A percentile compares a stretch with the other conserved stretches of the same genome.
Conservation (phyloP, 1,139 yeast species). For the Yueomyces sp. region DNA sequence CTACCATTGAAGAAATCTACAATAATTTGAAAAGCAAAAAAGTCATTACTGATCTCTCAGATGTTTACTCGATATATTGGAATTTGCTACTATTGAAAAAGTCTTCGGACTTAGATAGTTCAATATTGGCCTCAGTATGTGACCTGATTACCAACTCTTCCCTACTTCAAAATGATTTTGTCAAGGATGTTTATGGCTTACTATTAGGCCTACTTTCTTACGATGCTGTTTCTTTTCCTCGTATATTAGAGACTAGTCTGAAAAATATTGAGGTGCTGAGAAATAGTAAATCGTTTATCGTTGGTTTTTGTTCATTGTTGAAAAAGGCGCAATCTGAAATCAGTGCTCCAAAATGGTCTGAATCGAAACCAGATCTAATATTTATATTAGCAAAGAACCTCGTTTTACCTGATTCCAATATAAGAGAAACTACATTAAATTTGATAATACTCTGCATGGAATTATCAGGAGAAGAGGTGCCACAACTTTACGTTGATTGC, state of each 20-base stretch:
- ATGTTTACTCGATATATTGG: constrained; percentile 1
- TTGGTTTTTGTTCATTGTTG: no score
- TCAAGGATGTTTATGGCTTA: constrained; percentile 17
- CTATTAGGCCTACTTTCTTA: constrained; percentile 2
- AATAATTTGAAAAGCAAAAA: constrained; percentile 1
- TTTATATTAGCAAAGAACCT: constrained; percentile 27
- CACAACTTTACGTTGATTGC: constrained; percentile 31
- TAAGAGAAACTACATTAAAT: constrained; percentile 36
- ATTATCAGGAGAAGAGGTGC: constrained; percentile 22
- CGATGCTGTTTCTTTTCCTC: background rate
- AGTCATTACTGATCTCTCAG: constrained; percentile 6
- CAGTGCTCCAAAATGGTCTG: no score
- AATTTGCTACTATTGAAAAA: background rate
- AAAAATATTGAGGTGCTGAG: constrained; percentile 3
- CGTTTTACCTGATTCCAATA: constrained; percentile 32
- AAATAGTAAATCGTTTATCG: no score
- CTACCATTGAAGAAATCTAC: constrained; percentile 7
- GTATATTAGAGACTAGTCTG: constrained; percentile 4
- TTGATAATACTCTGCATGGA: constrained; percentile 27
- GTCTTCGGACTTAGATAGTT: background rate
- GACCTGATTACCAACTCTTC: background rate
- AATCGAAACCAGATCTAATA: constrained; percentile 2
- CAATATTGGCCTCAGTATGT: background rate
- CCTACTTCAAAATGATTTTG: constrained; percentile 17
- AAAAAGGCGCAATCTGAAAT: no score